Base-by-base conservation (phyloP, 805 yeast species). In the Nakazawaea laoshanensis region DNA sequence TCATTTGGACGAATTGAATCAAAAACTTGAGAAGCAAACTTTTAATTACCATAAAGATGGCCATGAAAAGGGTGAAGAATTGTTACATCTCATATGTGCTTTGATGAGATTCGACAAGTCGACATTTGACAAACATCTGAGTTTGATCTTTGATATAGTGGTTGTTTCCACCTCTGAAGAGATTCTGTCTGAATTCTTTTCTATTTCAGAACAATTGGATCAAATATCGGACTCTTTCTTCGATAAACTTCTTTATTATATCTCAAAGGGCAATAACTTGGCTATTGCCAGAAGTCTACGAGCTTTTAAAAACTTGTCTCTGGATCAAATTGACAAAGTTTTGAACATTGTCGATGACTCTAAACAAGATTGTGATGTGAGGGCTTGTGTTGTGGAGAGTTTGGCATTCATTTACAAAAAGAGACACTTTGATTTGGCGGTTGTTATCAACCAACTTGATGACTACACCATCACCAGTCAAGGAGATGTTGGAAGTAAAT, bases 401-500 rank as follows among this genome's bases (percentile, higher is more conserved):
- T 19, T 50, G 5, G 42, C 56, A 55, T 46, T 2, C 23, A 39
- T 18, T 23, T 40, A n/a, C n/a, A n/a, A n/a, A n/a, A n/a, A n/a
- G n/a, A n/a, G n/a, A n/a, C n/a, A n/a, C n/a, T n/a, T n/a, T n/a
- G n/a, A n/a, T n/a, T n/a, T n/a, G n/a, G n/a, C n/a, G n/a, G n/a
- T n/a, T n/a, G 28, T 65, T 4, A 27, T 67, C 1, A 42, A 40
- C 2, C 67, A 72, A 21, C 52, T 89, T 10, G 77, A 79, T 40
- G 96, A 88, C 45, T 86, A 87, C 50, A 73, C 94, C 0, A 57
- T 70, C 2, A 82, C 89, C 0, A 72, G 73, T 18, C 81, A 84
- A 47, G 97, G 97, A 7, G 97, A 88, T 56, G 88, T 87, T n/a
- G 97, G 97, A 2, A 72, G 84, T 29, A 68, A 74, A 44, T 69